Evolutionary conservation across 2,329 filamentous ascomycete species (phyloP), one percentile per base, ranked within the genome.

Genomic region (Curvularia lunata): DNA sequence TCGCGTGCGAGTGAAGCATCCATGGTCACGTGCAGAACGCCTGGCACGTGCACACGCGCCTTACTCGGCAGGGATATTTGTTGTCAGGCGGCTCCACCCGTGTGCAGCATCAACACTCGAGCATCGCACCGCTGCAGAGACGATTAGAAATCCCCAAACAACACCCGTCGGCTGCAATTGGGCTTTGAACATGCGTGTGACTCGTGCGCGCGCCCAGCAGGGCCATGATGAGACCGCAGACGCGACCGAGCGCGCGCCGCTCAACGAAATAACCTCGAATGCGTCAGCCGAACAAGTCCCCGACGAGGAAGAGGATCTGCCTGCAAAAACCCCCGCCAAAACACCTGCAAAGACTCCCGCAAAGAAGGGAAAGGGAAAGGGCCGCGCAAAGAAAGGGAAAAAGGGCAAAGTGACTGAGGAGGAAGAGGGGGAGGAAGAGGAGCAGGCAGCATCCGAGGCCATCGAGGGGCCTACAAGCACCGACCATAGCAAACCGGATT

Each of bases 191-290:
- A 77, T 77, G 75, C 79, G 79, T 71, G 71, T 81, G 59, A 82
- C 79, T 53, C 77, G 80, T 57, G 77, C 79, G 34, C 72, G 78
- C 68, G 76, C 78, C 56, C 76, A 78, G 49, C 66, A 78, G 52
- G 68, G 75, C 67, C 68, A 71, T 38, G 73, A 76, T 58, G 75
- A 78, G 53, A 70, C 74, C 8, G 58, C 69, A 51, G 76, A 76
- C 48, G 64, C 74, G 58, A 64, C 69, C 32, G 64, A 76, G 48
- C 77, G 78, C 65, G 64, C 68, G 49, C 73, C 76, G 23, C 66
- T 81, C 46, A 73, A 74, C 52, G 77, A 80, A 41, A 74, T 81
- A n/a, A 74, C 76, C 21, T 67, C 71, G 16, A 81, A 75, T 56
- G 52, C 63, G 32, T 55, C 68, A 48, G 56, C 65, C 38, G 62